Evolutionary conservation across 2,329 filamentous ascomycete species (phyloP).

Genomic region (Leptographium wingfieldii): DNA sequence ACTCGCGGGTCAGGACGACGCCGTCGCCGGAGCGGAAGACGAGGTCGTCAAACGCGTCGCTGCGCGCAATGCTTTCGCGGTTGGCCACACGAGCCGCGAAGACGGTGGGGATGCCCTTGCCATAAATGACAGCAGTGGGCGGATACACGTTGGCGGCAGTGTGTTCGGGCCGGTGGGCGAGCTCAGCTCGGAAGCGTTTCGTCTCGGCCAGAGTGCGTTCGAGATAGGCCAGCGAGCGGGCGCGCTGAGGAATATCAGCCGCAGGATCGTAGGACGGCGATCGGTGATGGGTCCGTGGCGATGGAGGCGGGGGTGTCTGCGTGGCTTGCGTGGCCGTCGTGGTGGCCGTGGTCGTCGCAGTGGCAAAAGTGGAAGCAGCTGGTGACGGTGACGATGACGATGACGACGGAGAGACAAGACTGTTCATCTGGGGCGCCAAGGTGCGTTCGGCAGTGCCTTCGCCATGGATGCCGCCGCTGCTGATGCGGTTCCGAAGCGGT

Average conservation of each 20-base stretch:
- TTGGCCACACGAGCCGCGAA: slow-evolving; percentile 65
- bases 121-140: slow-evolving; percentile 71
- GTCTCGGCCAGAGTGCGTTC: slow-evolving; percentile 58
- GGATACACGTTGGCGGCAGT: slow-evolving; percentile 63
- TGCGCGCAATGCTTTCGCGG: slow-evolving; percentile 58
- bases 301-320: neutral
- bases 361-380: neutral
- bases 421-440: neutral
- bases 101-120: slow-evolving; percentile 76
- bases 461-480: slow-evolving; percentile 19
- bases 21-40: slow-evolving; percentile 81
- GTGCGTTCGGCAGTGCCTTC: neutral
- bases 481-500: slow-evolving; percentile 17
- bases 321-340: slow-evolving; percentile 2
- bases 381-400: slow-evolving; percentile 11
- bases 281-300: neutral
- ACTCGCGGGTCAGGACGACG: slow-evolving; percentile 72
- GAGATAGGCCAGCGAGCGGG: slow-evolving; percentile 51
- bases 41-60: slow-evolving; percentile 75
- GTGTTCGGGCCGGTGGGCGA: slow-evolving; percentile 48
- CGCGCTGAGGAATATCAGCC: slow-evolving; percentile 31
- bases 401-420: slow-evolving; percentile 5
- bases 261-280: neutral
- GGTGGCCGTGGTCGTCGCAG: slow-evolving; percentile 2
- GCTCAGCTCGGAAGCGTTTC: slow-evolving; percentile 63